These are phyloP conservation scores for Backusella psychrophila DNA, from an alignment of 192 early-diverging fungal species.

Conservation along the genomic window DNA sequence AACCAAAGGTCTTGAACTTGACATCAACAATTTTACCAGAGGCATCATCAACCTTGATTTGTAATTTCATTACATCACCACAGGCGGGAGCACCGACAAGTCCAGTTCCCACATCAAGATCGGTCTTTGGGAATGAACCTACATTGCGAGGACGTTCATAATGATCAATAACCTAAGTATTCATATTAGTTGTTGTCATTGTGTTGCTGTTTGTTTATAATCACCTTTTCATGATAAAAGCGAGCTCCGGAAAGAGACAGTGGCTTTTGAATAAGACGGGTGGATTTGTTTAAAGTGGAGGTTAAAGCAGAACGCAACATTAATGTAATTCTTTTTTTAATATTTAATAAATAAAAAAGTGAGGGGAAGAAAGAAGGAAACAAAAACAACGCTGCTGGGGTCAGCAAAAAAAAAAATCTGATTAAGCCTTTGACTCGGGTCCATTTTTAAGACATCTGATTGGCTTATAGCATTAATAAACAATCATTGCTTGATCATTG, in stretches of 20 bases:
- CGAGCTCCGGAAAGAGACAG: constrained; percentile 14
- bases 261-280: constrained; percentile 15
- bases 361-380: neutral
- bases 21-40: constrained; percentile 91
- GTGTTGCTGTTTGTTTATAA: neutral
- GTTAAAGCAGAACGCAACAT: constrained; percentile 20
- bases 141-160: constrained; percentile 97
- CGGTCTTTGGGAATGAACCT: constrained; percentile 85
- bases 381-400: neutral
- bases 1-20: constrained; percentile 99
- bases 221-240: constrained; percentile 33
- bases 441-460: neutral
- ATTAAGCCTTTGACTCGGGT: neutral
- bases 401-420: neutral
- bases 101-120: constrained; percentile 92
- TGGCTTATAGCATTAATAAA: neutral
- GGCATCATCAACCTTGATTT: constrained; percentile 93
- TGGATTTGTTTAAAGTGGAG: constrained; percentile 1
- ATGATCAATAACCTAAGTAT: constrained; percentile 89
- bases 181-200: neutral
- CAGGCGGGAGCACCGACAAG: constrained; percentile 88
- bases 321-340: neutral
- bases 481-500: neutral
- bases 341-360: neutral
- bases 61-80: constrained; percentile 92